Percentiles rank a stretch among this genome's conserved stretches.
Evolutionary conservation across 2,329 filamentous ascomycete genomes (phyloP).

Genomic region (Pyricularia grisea): DNA sequence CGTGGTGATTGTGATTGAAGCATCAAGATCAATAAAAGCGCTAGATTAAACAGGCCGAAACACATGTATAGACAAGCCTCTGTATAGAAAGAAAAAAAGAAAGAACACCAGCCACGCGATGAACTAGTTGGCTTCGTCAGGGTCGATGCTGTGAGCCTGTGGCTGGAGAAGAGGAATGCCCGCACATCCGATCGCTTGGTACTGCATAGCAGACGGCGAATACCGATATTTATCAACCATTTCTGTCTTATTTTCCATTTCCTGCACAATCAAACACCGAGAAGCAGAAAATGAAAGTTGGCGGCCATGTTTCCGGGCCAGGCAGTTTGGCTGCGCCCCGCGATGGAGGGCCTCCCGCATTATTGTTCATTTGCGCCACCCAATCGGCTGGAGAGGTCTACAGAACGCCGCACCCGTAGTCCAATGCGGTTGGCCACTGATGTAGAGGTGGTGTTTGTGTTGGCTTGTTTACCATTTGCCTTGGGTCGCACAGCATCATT

Average conservation of each 20-base stretch:
- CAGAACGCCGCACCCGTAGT: not conserved
- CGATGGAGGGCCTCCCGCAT: not conserved
- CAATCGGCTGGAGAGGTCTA: not conserved
- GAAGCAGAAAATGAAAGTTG: not conserved
- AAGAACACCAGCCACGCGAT: no score
- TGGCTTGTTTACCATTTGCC: not conserved
- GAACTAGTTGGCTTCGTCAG: no score
- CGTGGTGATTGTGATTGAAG: not conserved
- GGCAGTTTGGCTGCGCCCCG: not conserved
- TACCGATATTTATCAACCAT: no score
- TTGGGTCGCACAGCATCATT: not conserved
- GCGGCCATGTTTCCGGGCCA: not conserved
- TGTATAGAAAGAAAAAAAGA: no score
- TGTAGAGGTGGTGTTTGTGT: not conserved
- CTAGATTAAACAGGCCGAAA: not conserved
- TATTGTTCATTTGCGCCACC: not conserved
- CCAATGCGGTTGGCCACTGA: not conserved
- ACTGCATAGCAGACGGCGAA: no score
- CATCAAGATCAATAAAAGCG: not conserved
- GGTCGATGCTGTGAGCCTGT: no score
- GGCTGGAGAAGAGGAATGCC: no score
- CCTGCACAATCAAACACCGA: no score
- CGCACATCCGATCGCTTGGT: no score
- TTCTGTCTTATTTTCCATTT: not conserved
- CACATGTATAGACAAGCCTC: not conserved